Evolutionary conservation across 2,329 filamentous ascomycete genomes (phyloP), one percentile per base, ranked within the genome.

Genomic region (Alternaria sp.): DNA sequence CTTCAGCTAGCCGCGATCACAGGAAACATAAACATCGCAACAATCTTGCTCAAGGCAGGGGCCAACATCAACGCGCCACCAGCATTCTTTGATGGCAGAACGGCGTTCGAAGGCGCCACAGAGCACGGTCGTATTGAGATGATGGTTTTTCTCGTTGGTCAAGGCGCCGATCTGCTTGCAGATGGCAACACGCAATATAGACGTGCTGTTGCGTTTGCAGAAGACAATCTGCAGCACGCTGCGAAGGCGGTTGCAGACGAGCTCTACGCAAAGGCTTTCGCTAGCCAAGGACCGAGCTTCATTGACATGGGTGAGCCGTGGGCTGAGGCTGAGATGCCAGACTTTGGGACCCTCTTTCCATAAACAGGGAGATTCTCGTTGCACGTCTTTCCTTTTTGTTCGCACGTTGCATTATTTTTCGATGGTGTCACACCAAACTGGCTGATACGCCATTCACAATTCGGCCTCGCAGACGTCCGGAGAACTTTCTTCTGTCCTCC

Each of bases 91-190:
- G 21, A 56, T 4, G 54, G 54, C 9, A 46, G 43, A 23, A 56
- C 75, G 0, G 73, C 76, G 3, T 59, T 78, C 3, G 65, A 74
- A 55, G 76, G 70, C 3, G 72, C 75, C 3, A 69, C 76, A 10
- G 75, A 78, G 43, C 51, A 71, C 8, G 75, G 74, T 12, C 70
- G 71, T 9, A 67, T 78, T 6, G 75, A 76, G 45, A 72, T 75
- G 67, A 47, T 77, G 18, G 64, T 21, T 2, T 53, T 64, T 1
- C 58, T 64, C 4, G 41, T 61, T 2, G 15, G 12, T 14, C 2
- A 4, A 20, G 43, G 43, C 3, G 58, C 30, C 12, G 47, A 59
- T 21, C 54, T 56, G 0, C 11, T 33, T 15, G 12, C 47, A 4
- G 11, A 51, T 4, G 5, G 1, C 7, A 15, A 5, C 3, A 2